phyloP scores from a whole-genome alignment of 208 protist genomes.

The Leishmania guyanensis region DNA sequence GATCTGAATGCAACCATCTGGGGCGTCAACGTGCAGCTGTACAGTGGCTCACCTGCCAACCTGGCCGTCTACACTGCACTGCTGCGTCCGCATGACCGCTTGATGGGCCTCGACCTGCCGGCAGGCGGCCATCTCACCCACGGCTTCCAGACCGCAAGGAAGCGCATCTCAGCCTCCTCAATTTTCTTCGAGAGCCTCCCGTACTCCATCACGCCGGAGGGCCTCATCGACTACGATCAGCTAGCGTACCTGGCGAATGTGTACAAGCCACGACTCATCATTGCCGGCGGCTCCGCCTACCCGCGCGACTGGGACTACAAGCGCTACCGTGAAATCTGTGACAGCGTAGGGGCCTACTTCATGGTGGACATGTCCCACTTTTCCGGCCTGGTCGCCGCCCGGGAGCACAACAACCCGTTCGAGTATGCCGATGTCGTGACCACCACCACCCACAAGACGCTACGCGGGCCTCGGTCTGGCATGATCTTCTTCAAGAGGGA shows the following conservation, averaged over 20 bases:
- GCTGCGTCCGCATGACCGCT: slow-evolving; percentile 96
- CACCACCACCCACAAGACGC: slow-evolving; percentile 99
- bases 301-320: slow-evolving; percentile 97
- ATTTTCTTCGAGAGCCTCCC: slow-evolving; percentile 98
- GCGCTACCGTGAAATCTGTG: slow-evolving; percentile 85
- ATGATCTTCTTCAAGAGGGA: slow-evolving; percentile 98
- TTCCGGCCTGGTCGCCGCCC: slow-evolving; percentile 92
- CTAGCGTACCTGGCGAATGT: slow-evolving; percentile 87
- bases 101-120: slow-evolving; percentile 97
- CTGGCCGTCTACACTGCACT: slow-evolving; percentile 97
- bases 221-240: slow-evolving; percentile 97
- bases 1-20: slow-evolving; percentile 92
- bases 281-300: slow-evolving; percentile 97
- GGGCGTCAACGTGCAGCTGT: slow-evolving; percentile 99
- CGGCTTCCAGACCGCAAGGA: slow-evolving; percentile 97
- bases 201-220: slow-evolving; percentile 94
- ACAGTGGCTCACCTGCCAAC: slow-evolving; percentile 98
- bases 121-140: slow-evolving; percentile 96
- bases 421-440: slow-evolving; percentile 98
- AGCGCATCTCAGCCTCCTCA: slow-evolving; percentile 96
- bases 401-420: slow-evolving; percentile 93
- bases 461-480: slow-evolving; percentile 97
- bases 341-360: slow-evolving; percentile 93
- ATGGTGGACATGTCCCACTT: slow-evolving; percentile 99
- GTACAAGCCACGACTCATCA: slow-evolving; percentile 97